Evolutionary conservation across 352 stramenopile species (phyloP).

Genomic region (Globisporangium ultimum): DNA sequence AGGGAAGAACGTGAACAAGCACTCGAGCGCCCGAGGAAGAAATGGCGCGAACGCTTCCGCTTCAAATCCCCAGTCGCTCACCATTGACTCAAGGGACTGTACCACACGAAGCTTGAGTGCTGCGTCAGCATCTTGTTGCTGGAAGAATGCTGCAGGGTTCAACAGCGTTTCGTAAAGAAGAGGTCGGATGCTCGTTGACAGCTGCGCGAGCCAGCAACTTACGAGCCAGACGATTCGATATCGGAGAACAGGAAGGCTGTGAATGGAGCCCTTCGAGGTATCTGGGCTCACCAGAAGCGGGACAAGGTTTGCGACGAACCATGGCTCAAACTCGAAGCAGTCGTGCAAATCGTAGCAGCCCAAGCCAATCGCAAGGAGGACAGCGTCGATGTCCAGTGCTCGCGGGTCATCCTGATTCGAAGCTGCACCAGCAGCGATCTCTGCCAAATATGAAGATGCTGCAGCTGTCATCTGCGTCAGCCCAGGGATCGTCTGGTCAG

Average conservation of each 20-base stretch:
- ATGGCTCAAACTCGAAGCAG: slow-evolving; percentile 85
- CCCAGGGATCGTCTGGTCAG: slow-evolving; percentile 58
- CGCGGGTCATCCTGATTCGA: slow-evolving; percentile 20
- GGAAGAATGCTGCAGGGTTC: slow-evolving; percentile 32
- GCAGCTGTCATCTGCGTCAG: slow-evolving; percentile 64
- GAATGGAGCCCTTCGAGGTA: slow-evolving; percentile 28
- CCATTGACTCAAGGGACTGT: slow-evolving; percentile 77
- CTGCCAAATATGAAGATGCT: slow-evolving; percentile 45
- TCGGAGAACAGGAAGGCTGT: slow-evolving; percentile 58
- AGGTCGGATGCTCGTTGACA: slow-evolving; percentile 60
- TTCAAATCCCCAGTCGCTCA: slow-evolving; percentile 82
- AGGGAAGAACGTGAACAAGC: slow-evolving; percentile 67
- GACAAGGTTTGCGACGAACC: slow-evolving; percentile 74
- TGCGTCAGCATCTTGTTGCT: slow-evolving; percentile 32
- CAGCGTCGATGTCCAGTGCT: slow-evolving; percentile 66
- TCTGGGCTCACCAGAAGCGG: slow-evolving; percentile 49
- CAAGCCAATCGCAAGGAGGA: slow-evolving; percentile 77
- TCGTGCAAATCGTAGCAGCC: slow-evolving; percentile 87
- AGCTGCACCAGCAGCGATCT: slow-evolving; percentile 21
- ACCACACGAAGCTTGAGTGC: slow-evolving; percentile 71
- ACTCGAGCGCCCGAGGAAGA: slow-evolving; percentile 50
- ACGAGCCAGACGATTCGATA: slow-evolving; percentile 85
- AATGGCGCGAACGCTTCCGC: slow-evolving; percentile 68
- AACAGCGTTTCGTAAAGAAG: slow-evolving; percentile 79
- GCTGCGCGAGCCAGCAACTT: slow-evolving; percentile 82